Conservation (phyloP, 768 basidiomycete genomes). For the Chalciporus piperatus region DNA sequence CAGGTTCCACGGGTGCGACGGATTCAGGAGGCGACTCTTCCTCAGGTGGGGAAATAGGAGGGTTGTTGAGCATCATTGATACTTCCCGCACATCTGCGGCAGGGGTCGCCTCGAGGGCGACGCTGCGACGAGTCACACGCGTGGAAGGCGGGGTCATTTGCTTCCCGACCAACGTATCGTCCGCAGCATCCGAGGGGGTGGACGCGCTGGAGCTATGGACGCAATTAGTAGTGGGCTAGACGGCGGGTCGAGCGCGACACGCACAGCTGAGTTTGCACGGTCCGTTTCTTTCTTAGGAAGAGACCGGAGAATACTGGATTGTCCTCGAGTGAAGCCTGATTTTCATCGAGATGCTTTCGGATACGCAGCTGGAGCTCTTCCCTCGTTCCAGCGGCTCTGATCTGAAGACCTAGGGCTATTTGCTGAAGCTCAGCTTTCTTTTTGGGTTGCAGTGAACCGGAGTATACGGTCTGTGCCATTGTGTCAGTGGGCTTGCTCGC, state of each 20-base stretch:
- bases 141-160: constrained; percentile 16
- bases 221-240: background rate
- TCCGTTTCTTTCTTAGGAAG: constrained; percentile 40
- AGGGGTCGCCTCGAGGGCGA: constrained; percentile 42
- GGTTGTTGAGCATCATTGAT: constrained; percentile 50
- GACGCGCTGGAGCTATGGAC: constrained; percentile 16
- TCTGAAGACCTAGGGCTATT: constrained; percentile 51
- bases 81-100: constrained; percentile 48
- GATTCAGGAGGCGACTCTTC: constrained; percentile 6
- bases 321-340: constrained; percentile 54
- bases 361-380: constrained; percentile 63
- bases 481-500: constrained; percentile 1
- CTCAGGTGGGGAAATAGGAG: constrained; percentile 38
- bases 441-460: constrained; percentile 59
- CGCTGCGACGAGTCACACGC: constrained; percentile 22
- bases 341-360: constrained; percentile 55
- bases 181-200: constrained; percentile 10
- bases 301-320: constrained; percentile 58
- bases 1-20: background rate
- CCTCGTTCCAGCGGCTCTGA: constrained; percentile 57
- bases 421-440: constrained; percentile 68
- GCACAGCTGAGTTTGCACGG: constrained; percentile 13
- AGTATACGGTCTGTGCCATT: constrained; percentile 45
- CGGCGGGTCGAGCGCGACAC: constrained; percentile 7
- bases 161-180: constrained; percentile 15